Percentiles rank a stretch among this genome's conserved stretches.
Evolutionary conservation across 805 yeast genomes (phyloP).

Genomic region (Ogataea dorogensis): DNA sequence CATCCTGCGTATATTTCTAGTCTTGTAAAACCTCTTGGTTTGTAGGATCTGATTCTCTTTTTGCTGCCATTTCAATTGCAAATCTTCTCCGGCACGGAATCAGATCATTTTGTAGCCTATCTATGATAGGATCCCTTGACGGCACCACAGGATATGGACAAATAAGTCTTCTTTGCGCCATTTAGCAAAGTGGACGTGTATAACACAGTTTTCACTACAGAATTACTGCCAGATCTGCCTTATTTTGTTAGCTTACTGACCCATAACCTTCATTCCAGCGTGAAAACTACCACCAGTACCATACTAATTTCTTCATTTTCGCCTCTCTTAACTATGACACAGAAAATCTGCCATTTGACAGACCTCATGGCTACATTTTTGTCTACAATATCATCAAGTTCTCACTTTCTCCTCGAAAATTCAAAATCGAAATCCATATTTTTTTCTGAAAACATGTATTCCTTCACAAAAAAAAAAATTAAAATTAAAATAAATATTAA

Average conservation of each 20-base stretch:
- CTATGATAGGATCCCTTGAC: not conserved
- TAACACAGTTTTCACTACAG: conserved; percentile 2
- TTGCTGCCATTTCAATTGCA: not conserved
- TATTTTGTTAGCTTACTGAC: conserved; percentile 2
- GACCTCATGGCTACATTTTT: not conserved
- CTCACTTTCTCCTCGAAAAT: too few relatives aligned
- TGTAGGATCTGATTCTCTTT: not conserved
- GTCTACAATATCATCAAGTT: not conserved
- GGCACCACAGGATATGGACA: not conserved
- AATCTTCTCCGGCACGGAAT: too few relatives aligned
- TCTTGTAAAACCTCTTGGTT: too few relatives aligned
- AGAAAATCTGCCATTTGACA: conserved; percentile 6
- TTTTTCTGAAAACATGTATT: not conserved
- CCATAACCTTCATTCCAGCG: not conserved
- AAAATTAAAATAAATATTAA: not conserved
- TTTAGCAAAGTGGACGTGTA: conserved; percentile 4
- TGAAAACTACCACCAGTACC: not conserved
- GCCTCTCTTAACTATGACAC: conserved; percentile 1
- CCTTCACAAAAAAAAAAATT: not conserved
- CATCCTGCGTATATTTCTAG: too few relatives aligned
- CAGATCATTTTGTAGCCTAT: not conserved
- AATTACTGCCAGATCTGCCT: conserved; percentile 2
- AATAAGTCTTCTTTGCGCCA: not conserved
- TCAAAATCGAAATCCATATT: too few relatives aligned
- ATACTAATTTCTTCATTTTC: not conserved